Conservation (phyloP, 352 stramenopile genomes). For the Pythium rishiriense region DNA sequence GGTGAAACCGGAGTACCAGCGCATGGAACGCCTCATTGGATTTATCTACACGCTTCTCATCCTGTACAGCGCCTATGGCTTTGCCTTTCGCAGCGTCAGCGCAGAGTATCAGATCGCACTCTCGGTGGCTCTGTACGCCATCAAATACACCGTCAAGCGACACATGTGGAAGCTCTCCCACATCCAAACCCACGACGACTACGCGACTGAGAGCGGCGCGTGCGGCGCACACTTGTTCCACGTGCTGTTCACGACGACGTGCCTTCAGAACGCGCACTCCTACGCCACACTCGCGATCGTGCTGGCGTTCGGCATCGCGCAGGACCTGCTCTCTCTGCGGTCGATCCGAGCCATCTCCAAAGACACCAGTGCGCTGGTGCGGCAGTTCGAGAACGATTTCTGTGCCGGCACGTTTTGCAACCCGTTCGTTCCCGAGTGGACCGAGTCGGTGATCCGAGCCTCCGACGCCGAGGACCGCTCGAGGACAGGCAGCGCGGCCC, state of each 20-base stretch:
- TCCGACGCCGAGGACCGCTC: not conserved
- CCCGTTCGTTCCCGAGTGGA: slow-evolving; percentile 1
- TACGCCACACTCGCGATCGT: slow-evolving; percentile 29
- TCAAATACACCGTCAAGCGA: slow-evolving; percentile 29
- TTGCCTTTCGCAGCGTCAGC: slow-evolving; percentile 31
- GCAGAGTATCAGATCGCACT: slow-evolving; percentile 29
- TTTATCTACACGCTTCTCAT: slow-evolving; percentile 25
- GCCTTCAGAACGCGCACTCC: slow-evolving; percentile 42
- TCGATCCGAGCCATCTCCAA: not conserved
- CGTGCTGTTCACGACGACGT: slow-evolving; percentile 38
- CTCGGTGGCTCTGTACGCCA: slow-evolving; percentile 32
- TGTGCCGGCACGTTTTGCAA: not conserved
- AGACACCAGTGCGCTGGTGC: not conserved
- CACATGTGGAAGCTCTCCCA: slow-evolving; percentile 26
- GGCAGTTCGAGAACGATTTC: not conserved
- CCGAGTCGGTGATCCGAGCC: not conserved
- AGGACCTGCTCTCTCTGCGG: slow-evolving; percentile 11
- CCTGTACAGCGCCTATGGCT: slow-evolving; percentile 34
- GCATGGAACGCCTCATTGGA: slow-evolving; percentile 4
- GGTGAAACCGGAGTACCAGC: slow-evolving; percentile 4
- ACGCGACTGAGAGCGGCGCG: slow-evolving; percentile 20
- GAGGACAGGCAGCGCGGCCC: not conserved
- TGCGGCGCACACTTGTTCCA: slow-evolving; percentile 36
- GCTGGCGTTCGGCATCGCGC: slow-evolving; percentile 23
- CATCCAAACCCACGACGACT: slow-evolving; percentile 29